Percentiles rank a stretch among this genome's conserved stretches.
Evolutionary conservation across 2,329 filamentous ascomycete genomes (phyloP).

Genomic region (Dryadomyces quercivorus): DNA sequence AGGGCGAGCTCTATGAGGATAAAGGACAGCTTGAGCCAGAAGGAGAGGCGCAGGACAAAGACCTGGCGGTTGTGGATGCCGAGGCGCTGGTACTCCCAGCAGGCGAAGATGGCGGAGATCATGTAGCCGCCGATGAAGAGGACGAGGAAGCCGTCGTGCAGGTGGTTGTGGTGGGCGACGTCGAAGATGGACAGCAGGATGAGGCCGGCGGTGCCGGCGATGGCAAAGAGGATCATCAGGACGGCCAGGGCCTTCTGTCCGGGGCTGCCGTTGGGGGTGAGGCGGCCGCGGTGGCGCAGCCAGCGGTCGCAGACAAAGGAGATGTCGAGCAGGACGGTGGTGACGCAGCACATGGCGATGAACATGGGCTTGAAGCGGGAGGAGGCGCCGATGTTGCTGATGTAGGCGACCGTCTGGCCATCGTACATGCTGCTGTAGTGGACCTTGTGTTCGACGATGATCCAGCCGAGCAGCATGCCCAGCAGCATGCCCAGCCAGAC

Average conservation of each 20-base stretch:
- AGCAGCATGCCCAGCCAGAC: constrained; percentile 58
- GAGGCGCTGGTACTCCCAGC: constrained; percentile 78
- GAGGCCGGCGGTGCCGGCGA: constrained; percentile 66
- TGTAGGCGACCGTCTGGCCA: constrained; percentile 55
- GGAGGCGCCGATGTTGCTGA: constrained; percentile 51
- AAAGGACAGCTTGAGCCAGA: constrained; percentile 80
- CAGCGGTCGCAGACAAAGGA: constrained; percentile 73
- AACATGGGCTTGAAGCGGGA: constrained; percentile 61
- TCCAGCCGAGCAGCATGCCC: constrained; percentile 60
- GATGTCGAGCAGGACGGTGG: constrained; percentile 68
- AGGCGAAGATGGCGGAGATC: constrained; percentile 75
- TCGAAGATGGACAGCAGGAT: constrained; percentile 82
- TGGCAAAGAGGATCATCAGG: constrained; percentile 53
- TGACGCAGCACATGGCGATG: constrained; percentile 57
- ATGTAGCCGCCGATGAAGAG: constrained; percentile 84
- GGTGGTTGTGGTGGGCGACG: constrained; percentile 49
- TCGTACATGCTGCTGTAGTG: constrained; percentile 49
- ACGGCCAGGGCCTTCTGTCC: constrained; percentile 50
- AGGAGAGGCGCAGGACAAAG: constrained; percentile 61
- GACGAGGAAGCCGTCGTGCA: constrained; percentile 66
- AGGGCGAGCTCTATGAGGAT: constrained; percentile 69
- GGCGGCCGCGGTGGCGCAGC: constrained; percentile 68
- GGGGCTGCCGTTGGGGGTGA: constrained; percentile 57
- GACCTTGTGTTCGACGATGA: constrained; percentile 37
- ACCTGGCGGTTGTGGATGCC: constrained; percentile 69